These are phyloP conservation scores for Penicillium concentricum DNA, from an alignment of 2,329 filamentous ascomycete species.

Conservation along the genomic window DNA sequence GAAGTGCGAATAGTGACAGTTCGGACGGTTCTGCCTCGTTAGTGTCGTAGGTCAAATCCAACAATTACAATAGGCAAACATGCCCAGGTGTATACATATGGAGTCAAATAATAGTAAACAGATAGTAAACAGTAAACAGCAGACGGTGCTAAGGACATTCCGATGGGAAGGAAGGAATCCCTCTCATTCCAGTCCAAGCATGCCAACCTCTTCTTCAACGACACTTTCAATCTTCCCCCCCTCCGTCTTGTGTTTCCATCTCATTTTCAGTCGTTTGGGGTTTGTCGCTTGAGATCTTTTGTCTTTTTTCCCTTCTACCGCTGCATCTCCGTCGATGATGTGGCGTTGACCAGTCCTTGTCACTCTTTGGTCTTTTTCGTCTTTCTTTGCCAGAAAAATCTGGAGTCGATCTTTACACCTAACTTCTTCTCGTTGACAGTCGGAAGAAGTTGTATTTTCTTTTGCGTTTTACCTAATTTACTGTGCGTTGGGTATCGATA, in stretches of 20 bases:
- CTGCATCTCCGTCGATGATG: not conserved
- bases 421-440: not conserved
- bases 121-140: not conserved
- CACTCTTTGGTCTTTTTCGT: not conserved
- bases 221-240: not conserved
- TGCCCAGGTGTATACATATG: not conserved
- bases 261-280: not conserved
- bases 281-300: not conserved
- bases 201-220: conserved; percentile 1
- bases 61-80: not conserved
- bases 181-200: conserved; percentile 5
- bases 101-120: not conserved
- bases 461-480: not conserved
- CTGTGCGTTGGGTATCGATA: not conserved
- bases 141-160: not conserved
- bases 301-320: not conserved
- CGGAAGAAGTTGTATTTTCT: not conserved
- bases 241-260: not conserved
- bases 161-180: conserved; percentile 1
- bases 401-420: conserved; percentile 20
- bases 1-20: not conserved
- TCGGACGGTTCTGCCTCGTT: not conserved
- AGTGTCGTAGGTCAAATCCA: not conserved
- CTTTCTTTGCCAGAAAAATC: not conserved
- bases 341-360: conserved; percentile 6